These are phyloP conservation scores for Hypoxylon sp. DNA, from an alignment of 2,329 filamentous ascomycete genomes.

Conservation along the genomic window DNA sequence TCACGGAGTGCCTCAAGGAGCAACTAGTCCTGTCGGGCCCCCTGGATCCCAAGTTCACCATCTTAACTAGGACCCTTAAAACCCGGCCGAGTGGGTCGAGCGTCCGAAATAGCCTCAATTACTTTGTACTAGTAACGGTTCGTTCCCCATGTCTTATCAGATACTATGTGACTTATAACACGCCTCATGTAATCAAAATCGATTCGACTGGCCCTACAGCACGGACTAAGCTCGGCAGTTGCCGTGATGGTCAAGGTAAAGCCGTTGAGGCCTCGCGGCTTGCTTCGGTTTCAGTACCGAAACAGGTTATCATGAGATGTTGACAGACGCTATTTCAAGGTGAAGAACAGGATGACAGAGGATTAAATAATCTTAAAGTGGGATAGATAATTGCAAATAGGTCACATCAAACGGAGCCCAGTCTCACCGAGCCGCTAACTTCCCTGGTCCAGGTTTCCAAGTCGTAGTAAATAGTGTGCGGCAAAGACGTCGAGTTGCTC, in stretches of 20 bases:
- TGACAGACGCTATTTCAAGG: constrained; percentile 22
- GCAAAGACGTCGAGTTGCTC: constrained; percentile 23
- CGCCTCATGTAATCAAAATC: constrained; percentile 33
- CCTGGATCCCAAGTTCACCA: constrained; percentile 35
- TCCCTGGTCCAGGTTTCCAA: constrained; percentile 1
- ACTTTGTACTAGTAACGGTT: constrained; percentile 21
- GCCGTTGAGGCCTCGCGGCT: constrained; percentile 5
- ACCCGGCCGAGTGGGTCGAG: constrained; percentile 36
- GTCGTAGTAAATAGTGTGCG: background rate
- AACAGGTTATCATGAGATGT: constrained; percentile 30
- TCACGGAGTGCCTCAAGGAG: constrained; percentile 34
- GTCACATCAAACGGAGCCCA: constrained; percentile 4
- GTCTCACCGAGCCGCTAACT: constrained; percentile 23
- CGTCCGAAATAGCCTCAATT: constrained; percentile 41
- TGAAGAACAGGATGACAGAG: constrained; percentile 30
- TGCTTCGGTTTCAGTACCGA: constrained; percentile 20
- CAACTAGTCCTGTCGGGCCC: constrained; percentile 28
- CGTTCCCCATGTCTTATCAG: constrained; percentile 17
- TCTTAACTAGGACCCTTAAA: constrained; percentile 35
- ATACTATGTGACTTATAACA: constrained; percentile 17
- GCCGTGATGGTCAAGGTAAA: constrained; percentile 16
- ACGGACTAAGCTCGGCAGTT: constrained; percentile 30
- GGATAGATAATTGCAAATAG: constrained; percentile 16
- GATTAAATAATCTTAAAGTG: constrained; percentile 25
- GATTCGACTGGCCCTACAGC: constrained; percentile 23